Evolutionary conservation across 2,329 filamentous ascomycete species (phyloP).

Genomic region (Tolypocladium endophyticum): DNA sequence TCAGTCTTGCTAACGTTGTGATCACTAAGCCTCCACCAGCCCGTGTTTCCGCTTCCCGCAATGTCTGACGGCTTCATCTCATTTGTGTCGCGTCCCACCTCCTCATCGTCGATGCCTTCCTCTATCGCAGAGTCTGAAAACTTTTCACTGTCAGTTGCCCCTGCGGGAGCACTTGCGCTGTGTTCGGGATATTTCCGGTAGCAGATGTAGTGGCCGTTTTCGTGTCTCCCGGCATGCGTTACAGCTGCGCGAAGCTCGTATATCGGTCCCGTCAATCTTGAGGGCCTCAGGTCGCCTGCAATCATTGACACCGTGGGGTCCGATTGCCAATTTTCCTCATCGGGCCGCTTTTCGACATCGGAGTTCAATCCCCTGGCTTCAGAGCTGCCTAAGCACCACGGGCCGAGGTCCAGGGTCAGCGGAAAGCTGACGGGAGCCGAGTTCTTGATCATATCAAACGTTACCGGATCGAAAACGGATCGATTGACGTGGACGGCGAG

Average conservation of each 20-base stretch:
- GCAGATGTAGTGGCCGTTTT: constrained; percentile 93
- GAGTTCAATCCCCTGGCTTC: constrained; percentile 8
- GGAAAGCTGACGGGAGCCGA: constrained; percentile 71
- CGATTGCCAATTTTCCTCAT: constrained; percentile 57
- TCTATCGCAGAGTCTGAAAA: not conserved
- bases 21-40: constrained; percentile 90
- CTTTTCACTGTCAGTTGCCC: not conserved
- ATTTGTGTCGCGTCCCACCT: constrained; percentile 4
- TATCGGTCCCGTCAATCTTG: constrained; percentile 43
- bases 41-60: constrained; percentile 22
- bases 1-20: constrained; percentile 67
- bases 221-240: constrained; percentile 82
- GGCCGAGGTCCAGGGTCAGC: constrained; percentile 58
- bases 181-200: constrained; percentile 59
- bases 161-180: constrained; percentile 2
- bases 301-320: constrained; percentile 67
- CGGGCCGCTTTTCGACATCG: constrained; percentile 4
- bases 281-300: constrained; percentile 38
- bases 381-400: constrained; percentile 70
- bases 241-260: constrained; percentile 79
- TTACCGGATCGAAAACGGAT: constrained; percentile 79
- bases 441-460: constrained; percentile 75
- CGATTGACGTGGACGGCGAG: constrained; percentile 84
- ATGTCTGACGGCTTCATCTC: constrained; percentile 2
- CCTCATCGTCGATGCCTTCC: constrained; percentile 1